Evolutionary conservation across 768 basidiomycete species (phyloP).

Genomic region (Dentipellis fragilis): DNA sequence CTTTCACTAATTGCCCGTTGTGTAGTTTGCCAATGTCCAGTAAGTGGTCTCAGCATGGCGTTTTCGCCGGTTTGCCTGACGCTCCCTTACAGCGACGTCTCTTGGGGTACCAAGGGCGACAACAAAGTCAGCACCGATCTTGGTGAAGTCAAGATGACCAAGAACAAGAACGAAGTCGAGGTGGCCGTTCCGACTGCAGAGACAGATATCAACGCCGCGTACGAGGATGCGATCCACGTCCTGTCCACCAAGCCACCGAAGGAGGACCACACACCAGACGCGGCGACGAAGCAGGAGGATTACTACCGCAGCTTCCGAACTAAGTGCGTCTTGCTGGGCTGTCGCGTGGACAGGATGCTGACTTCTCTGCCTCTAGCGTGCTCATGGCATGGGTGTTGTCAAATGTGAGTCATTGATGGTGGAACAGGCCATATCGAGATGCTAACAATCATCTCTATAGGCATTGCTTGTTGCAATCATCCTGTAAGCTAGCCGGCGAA

Average conservation of each 20-base stretch:
- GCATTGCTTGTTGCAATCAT: slow-evolving; percentile 68
- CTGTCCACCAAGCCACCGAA: slow-evolving; percentile 72
- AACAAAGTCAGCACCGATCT: slow-evolving; percentile 81
- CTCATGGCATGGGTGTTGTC: slow-evolving; percentile 83
- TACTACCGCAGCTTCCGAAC: slow-evolving; percentile 87
- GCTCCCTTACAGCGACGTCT: slow-evolving; percentile 51
- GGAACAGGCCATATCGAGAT: neutral
- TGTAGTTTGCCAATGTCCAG: slow-evolving; percentile 79
- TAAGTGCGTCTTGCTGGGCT: slow-evolving; percentile 36
- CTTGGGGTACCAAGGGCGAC: slow-evolving; percentile 95
- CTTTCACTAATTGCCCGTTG: neutral
- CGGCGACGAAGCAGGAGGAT: slow-evolving; percentile 64
- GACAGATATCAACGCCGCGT: slow-evolving; percentile 81
- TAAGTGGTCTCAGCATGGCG: slow-evolving; percentile 13
- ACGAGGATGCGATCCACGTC: slow-evolving; percentile 85
- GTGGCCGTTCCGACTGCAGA: slow-evolving; percentile 79
- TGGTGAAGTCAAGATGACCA: slow-evolving; percentile 61
- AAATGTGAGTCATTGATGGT: slow-evolving; percentile 43
- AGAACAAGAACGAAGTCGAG: slow-evolving; percentile 76
- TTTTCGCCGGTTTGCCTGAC: neutral
- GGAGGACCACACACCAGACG: slow-evolving; percentile 52
- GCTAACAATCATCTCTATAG: slow-evolving; percentile 23
- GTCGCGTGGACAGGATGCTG: neutral
- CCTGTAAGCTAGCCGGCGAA: slow-evolving; percentile 34
- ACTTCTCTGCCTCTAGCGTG: slow-evolving; percentile 26